Conservation (phyloP, 306 rosid genomes). For the Medicago arabica region DNA sequence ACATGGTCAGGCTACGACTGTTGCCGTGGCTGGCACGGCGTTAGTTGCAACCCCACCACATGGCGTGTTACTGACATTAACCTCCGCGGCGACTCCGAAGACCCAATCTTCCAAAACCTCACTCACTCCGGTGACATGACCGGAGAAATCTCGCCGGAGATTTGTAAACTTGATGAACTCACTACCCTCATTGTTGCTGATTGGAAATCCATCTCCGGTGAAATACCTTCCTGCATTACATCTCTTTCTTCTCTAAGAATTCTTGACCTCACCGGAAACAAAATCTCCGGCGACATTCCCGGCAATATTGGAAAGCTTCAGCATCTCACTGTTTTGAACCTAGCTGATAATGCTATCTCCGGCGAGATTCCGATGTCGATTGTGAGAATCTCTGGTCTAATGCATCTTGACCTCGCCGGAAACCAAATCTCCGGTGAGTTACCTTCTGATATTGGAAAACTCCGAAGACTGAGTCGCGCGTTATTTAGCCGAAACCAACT, state of each 20-base stretch:
- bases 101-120: conserved; percentile 61
- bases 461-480: conserved; percentile 70
- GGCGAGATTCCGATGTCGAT: conserved; percentile 67
- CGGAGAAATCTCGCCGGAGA: conserved; percentile 73
- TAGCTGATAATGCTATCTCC: conserved; percentile 66
- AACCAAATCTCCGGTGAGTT: conserved; percentile 62
- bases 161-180: conserved; percentile 66
- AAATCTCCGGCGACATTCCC: conserved; percentile 66
- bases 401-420: conserved; percentile 72
- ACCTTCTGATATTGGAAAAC: conserved; percentile 66
- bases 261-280: conserved; percentile 76
- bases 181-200: conserved; percentile 70
- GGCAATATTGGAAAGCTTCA: conserved; percentile 58
- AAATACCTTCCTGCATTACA: conserved; percentile 69
- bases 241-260: conserved; percentile 68
- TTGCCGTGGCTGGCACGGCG: conserved; percentile 76
- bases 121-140: conserved; percentile 75
- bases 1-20: conserved; percentile 75
- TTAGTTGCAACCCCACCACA: conserved; percentile 71
- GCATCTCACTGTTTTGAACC: conserved; percentile 56
- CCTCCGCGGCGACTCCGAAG: conserved; percentile 91
- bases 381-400: conserved; percentile 51
- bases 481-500: conserved; percentile 66
- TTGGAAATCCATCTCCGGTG: conserved; percentile 82
- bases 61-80: conserved; percentile 66